Percentiles rank a stretch among this genome's conserved stretches.
These are phyloP conservation scores for Ophioceras dolichostomum DNA, from an alignment of 2,329 filamentous ascomycete genomes.

Conservation along the genomic window DNA sequence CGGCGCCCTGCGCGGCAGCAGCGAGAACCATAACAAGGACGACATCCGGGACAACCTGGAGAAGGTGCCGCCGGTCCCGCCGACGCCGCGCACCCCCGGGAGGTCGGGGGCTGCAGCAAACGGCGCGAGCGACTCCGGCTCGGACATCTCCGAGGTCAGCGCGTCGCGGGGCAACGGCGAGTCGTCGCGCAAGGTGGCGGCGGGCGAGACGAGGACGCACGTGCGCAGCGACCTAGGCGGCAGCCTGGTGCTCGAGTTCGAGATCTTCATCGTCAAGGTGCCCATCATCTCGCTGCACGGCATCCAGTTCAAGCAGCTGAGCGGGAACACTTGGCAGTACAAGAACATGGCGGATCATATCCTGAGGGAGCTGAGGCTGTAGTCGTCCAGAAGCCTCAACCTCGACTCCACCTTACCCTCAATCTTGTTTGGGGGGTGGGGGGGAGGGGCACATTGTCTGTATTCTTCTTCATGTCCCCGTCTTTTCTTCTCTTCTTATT, in stretches of 20 bases:
- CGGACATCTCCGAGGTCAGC: constrained; percentile 75
- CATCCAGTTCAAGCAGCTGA: constrained; percentile 95
- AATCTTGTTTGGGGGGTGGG: neutral
- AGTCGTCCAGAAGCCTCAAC: constrained; percentile 7
- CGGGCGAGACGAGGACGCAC: constrained; percentile 83
- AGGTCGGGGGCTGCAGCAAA: constrained; percentile 21
- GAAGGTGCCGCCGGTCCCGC: constrained; percentile 34
- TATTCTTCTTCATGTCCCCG: too few relatives aligned
- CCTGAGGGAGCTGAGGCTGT: constrained; percentile 72
- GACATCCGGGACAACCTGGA: constrained; percentile 51
- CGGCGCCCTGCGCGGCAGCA: constrained; percentile 49
- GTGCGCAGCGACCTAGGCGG: constrained; percentile 82
- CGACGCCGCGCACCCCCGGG: constrained; percentile 29
- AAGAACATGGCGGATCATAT: constrained; percentile 98
- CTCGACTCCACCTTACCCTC: neutral
- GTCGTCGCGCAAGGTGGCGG: constrained; percentile 28
- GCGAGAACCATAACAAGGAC: constrained; percentile 41
- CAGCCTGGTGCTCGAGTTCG: constrained; percentile 77
- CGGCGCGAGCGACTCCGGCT: constrained; percentile 53
- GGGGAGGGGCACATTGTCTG: too few relatives aligned
- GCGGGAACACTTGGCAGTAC: constrained; percentile 95
- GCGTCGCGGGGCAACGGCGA: constrained; percentile 40
- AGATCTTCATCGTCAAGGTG: constrained; percentile 96
- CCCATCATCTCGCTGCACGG: constrained; percentile 86
- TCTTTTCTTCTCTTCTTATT: neutral